Evolutionary conservation across 1,284 basidiomycete genomes (phyloP).

Genomic region (Microbotryum scabiosae): DNA sequence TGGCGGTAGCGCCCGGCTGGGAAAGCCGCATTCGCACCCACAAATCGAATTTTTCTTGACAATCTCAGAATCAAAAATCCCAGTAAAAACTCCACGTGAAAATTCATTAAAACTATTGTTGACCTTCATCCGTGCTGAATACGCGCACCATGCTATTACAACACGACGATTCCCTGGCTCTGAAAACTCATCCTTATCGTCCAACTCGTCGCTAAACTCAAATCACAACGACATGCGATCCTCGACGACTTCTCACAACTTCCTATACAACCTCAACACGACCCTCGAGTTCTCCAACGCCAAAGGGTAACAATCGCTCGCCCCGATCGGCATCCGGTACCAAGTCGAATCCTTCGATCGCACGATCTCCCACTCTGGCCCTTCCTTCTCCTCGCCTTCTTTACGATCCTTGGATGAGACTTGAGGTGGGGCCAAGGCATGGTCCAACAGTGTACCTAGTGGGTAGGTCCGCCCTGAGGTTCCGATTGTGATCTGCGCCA

Average conservation of each 20-base stretch:
- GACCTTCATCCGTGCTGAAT: no score
- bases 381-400: neutral
- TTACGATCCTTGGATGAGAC: conserved; percentile 1
- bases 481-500: conserved; percentile 24
- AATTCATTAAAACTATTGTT: no score
- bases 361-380: conserved; percentile 18
- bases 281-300: conserved; percentile 29
- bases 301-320: conserved; percentile 21
- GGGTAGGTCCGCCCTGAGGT: conserved; percentile 20
- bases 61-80: no score
- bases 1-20: no score
- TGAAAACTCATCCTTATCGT: no score
- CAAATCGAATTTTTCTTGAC: no score
- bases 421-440: conserved; percentile 9
- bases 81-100: no score
- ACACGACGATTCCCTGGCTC: no score
- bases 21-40: no score
- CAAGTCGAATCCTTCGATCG: conserved; percentile 20
- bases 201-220: no score
- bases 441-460: conserved; percentile 20
- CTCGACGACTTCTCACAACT: neutral
- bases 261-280: conserved; percentile 17
- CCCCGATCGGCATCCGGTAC: conserved; percentile 21
- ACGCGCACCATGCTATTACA: no score
- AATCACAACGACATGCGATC: no score